Base-by-base conservation (phyloP, 192 early-diverging fungal species). In the Lobosporangium transversale region DNA sequence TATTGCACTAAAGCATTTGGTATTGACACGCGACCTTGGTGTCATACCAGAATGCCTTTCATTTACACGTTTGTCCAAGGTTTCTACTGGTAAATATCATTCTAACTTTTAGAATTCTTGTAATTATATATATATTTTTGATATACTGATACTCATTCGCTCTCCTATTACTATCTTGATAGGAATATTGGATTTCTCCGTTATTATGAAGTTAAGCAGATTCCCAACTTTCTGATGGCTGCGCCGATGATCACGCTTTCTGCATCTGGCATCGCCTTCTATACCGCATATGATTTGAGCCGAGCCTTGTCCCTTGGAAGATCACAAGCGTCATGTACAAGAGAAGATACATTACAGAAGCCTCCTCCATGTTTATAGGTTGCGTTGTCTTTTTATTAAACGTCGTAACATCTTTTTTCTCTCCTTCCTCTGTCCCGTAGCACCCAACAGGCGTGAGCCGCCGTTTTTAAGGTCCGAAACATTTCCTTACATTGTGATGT, bases 191-290 rank as follows among this genome's bases (percentile, higher is more conserved):
- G 96, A 4, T 94, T 98, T 68, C 65, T 98, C 24, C 63, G 80
- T 1, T 98, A 98, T 80, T 98, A 89, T 61, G 85, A 91, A 27
- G 31, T 88, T 11, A 85, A 90, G 54, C 92, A 98, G 71, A 82
- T 95, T n/a, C 94, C 94, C 7, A 96, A 96, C 80, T 98, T 98
- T 83, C 63, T 93, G 15, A 81, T 98, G 24, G 94, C 94, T 0
- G 70, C 84, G 20, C 96, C 96, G 6, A 93, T 95, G 82, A 82
- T 92, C 32, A 42, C 62, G 1, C 79, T 95, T 8, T 90, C 90
- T n/a, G 40, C 82, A 0, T 68, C 66, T 31, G 93, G 91, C 0
- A 79, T 97, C 32, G 66, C 47, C 30, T 60, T 62, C 5, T 96
- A 92, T 66, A 62, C 68, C 10, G 49, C 53, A 21, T 62, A 81